Conservation (phyloP, 495 filamentous ascomycete species). For the Chaetomium tenue region DNA sequence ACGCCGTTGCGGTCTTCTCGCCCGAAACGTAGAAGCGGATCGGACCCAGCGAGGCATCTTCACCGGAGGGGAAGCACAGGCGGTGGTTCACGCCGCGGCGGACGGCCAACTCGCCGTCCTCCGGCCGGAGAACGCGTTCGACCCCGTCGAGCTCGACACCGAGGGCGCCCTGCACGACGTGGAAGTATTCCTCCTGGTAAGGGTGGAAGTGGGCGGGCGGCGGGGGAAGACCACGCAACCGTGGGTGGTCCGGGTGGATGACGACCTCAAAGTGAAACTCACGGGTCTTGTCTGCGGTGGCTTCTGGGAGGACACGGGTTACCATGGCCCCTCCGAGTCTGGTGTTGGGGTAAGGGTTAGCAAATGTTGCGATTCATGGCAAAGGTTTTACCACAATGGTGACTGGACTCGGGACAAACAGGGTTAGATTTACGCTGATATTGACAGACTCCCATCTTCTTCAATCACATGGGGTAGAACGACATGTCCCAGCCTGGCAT, state of each 20-base stretch:
- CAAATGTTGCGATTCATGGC: too few relatives aligned
- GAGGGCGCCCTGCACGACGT: background rate
- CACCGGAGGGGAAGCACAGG: background rate
- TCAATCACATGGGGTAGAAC: too few relatives aligned
- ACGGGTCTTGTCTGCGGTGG: too few relatives aligned
- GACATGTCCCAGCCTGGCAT: too few relatives aligned
- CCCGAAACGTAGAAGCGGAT: slow-evolving; percentile 37
- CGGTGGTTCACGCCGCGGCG: background rate
- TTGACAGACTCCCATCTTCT: too few relatives aligned
- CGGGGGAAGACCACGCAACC: background rate
- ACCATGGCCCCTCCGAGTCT: too few relatives aligned
- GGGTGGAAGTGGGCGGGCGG: slow-evolving; percentile 8
- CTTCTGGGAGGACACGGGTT: too few relatives aligned
- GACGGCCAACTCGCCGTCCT: background rate
- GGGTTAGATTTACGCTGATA: too few relatives aligned
- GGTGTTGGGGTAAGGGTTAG: too few relatives aligned
- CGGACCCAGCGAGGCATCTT: background rate
- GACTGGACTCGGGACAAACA: too few relatives aligned
- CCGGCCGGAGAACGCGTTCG: background rate
- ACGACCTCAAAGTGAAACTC: background rate
- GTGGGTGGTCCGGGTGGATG: background rate
- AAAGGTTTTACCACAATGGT: too few relatives aligned
- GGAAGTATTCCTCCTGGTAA: background rate
- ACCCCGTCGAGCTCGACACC: background rate
- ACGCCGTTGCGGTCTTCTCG: slow-evolving; percentile 33